Evolutionary conservation across 2,329 filamentous ascomycete species (phyloP).

Genomic region (Colletotrichum simmondsii): DNA sequence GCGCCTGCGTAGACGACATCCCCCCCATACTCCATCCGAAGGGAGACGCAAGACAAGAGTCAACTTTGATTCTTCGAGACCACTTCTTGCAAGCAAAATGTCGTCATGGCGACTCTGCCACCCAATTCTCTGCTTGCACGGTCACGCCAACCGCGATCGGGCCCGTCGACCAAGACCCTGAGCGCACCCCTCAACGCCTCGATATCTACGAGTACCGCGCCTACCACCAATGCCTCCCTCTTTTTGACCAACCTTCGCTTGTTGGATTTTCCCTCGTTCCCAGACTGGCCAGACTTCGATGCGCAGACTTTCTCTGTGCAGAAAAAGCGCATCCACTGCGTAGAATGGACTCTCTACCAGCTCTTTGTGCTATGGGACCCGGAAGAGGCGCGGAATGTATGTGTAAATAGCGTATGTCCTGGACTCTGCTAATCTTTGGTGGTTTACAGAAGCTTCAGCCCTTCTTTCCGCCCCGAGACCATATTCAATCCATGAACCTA

Average conservation of each 20-base stretch:
- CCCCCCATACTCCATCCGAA: neutral
- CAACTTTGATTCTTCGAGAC: neutral
- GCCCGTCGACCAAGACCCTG: conserved; percentile 32
- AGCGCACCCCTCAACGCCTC: conserved; percentile 19
- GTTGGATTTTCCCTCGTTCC: conserved; percentile 78
- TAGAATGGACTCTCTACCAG: conserved; percentile 93
- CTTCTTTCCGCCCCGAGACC: conserved; percentile 91
- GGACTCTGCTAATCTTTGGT: neutral
- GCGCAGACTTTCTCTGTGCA: conserved; percentile 80
- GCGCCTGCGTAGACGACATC: neutral
- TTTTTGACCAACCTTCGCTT: conserved; percentile 88
- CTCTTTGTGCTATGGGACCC: conserved; percentile 88
- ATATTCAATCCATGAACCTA: conserved; percentile 90
- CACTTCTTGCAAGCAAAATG: conserved; percentile 37
- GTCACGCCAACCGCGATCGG: conserved; percentile 39
- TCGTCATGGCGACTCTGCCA: conserved; percentile 44
- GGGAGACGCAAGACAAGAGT: neutral
- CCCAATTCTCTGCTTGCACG: conserved; percentile 44
- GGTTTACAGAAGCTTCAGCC: conserved; percentile 79
- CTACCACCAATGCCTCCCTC: conserved; percentile 66
- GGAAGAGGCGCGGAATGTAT: conserved; percentile 77
- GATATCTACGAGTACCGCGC: conserved; percentile 45
- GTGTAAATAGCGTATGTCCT: conserved; percentile 31
- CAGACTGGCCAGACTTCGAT: conserved; percentile 85
- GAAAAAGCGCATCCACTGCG: conserved; percentile 82